Evolutionary conservation across 2,329 filamentous ascomycete genomes (phyloP).

Genomic region (Talaromyces atroroseus): DNA sequence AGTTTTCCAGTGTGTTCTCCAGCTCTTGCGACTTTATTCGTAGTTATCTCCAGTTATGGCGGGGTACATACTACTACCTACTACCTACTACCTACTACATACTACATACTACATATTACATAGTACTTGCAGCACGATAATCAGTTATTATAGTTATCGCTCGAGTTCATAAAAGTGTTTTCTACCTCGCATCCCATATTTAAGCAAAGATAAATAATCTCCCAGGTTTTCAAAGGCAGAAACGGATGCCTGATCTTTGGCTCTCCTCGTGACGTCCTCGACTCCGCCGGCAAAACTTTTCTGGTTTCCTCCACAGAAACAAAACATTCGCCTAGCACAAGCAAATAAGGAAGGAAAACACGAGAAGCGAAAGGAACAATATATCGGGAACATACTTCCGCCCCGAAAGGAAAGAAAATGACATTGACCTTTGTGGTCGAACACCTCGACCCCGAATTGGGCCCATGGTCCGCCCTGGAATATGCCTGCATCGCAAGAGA

Average conservation of each 20-base stretch:
- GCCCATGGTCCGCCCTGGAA: slow-evolving; percentile 89
- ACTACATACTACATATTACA: too few relatives aligned
- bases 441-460: slow-evolving; percentile 91
- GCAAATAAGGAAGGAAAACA: not conserved
- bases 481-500: slow-evolving; percentile 84
- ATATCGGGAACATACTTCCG: not conserved
- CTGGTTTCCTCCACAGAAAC: not conserved
- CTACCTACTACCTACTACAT: too few relatives aligned
- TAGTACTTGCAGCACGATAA: too few relatives aligned
- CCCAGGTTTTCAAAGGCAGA: not conserved
- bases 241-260: not conserved
- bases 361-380: not conserved
- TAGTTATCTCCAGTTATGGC: too few relatives aligned
- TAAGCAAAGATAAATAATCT: too few relatives aligned
- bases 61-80: too few relatives aligned
- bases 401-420: slow-evolving; percentile 16
- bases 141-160: too few relatives aligned
- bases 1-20: too few relatives aligned
- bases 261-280: slow-evolving; percentile 9
- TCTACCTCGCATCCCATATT: too few relatives aligned
- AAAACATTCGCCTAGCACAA: not conserved
- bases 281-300: slow-evolving; percentile 9
- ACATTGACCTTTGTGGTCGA: slow-evolving; percentile 84
- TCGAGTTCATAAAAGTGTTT: too few relatives aligned
- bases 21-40: too few relatives aligned